These are phyloP conservation scores for Tylopilus rubrobrunneus DNA, from an alignment of 768 basidiomycete species.

Conservation along the genomic window DNA sequence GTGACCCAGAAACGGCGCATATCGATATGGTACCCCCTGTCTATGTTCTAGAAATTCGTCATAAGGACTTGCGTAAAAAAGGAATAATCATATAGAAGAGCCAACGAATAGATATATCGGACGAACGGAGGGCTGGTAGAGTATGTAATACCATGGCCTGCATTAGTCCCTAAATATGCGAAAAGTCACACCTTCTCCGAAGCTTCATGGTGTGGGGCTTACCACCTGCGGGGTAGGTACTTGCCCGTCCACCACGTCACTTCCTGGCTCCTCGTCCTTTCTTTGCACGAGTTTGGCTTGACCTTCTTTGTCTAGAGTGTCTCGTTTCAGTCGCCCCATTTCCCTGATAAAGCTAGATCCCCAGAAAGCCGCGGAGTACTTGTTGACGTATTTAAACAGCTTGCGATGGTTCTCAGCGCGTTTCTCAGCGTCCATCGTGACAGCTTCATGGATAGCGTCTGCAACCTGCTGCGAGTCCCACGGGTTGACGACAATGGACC, in stretches of 20 bases:
- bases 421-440: conserved; percentile 78
- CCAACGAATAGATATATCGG: conserved; percentile 31
- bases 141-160: conserved; percentile 25
- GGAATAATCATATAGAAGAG: conserved; percentile 38
- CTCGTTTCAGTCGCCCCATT: conserved; percentile 60
- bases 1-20: conserved; percentile 8
- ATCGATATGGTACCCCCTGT: conserved; percentile 6
- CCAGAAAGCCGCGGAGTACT: conserved; percentile 92
- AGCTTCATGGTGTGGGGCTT: conserved; percentile 32
- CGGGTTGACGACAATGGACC: conserved; percentile 95
- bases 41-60: conserved; percentile 26
- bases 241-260: conserved; percentile 37
- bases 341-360: conserved; percentile 86
- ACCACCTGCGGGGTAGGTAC: conserved; percentile 34
- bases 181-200: conserved; percentile 30
- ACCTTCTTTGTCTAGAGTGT: conserved; percentile 32
- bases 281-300: conserved; percentile 33
- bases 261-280: conserved; percentile 36
- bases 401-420: conserved; percentile 94
- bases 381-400: conserved; percentile 94
- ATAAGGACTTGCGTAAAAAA: conserved; percentile 30
- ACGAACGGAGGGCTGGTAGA: conserved; percentile 11
- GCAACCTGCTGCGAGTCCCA: conserved; percentile 99
- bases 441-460: conserved; percentile 93
- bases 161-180: conserved; percentile 24